Evolutionary conservation across 2,329 filamentous ascomycete species (phyloP).

Genomic region (Lecanoromycetidae sp.): DNA sequence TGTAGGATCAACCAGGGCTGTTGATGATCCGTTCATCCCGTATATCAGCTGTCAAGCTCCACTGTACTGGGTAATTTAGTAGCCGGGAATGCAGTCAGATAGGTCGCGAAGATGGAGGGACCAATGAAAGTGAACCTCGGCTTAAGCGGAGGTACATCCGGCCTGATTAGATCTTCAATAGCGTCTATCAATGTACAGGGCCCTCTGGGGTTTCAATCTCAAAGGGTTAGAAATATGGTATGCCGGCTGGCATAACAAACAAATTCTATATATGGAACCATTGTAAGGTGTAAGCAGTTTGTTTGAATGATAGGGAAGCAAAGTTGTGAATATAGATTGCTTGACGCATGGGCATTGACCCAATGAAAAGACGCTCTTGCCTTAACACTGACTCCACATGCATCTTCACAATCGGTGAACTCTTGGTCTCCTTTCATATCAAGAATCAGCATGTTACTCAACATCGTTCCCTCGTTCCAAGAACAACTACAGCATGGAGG

Average conservation of each 20-base stretch:
- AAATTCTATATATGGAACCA: no score
- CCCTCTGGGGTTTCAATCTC: no score
- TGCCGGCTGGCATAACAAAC: no score
- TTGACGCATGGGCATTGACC: no score
- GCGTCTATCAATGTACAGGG: no score
- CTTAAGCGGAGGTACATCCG: neutral
- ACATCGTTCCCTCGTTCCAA: neutral
- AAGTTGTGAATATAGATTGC: no score
- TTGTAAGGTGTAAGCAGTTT: no score
- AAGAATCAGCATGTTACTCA: neutral
- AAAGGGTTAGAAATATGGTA: no score
- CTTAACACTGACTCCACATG: neutral
- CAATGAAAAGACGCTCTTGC: neutral
- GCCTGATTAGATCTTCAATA: neutral
- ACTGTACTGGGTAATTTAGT: no score
- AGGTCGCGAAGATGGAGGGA: neutral
- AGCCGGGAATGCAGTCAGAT: neutral
- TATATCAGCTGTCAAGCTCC: no score
- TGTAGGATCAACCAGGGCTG: slow-evolving; percentile 3
- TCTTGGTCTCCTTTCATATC: neutral
- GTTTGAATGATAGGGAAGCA: no score
- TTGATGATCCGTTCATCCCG: slow-evolving; percentile 12
- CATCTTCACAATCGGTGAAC: neutral
- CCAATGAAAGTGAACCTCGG: neutral
- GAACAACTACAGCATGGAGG: slow-evolving; percentile 39